Evolutionary conservation across 306 rosid genomes (phyloP).

Genomic region (Prunus fruticosa): DNA sequence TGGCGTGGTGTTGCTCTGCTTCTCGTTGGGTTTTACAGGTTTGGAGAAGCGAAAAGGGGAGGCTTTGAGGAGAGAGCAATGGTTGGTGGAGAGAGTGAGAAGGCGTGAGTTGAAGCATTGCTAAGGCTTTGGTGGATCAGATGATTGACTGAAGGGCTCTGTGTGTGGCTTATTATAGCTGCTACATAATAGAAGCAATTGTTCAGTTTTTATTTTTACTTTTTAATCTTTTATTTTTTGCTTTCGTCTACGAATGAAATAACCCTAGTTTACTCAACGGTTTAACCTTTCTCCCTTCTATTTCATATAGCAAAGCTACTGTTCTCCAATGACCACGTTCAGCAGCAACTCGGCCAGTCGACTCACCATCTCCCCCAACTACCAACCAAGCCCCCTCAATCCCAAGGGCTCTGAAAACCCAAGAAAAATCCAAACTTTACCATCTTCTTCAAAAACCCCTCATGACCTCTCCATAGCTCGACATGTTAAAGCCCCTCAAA

Average conservation of each 20-base stretch:
- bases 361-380: background rate
- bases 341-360: slow-evolving; percentile 15
- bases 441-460: slow-evolving; percentile 7
- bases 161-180: background rate
- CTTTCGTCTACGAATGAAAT: background rate
- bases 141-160: background rate
- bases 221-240: background rate
- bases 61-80: slow-evolving; percentile 9
- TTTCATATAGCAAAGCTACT: slow-evolving; percentile 2
- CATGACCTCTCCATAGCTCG: slow-evolving; percentile 9
- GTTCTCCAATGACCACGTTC: slow-evolving; percentile 35
- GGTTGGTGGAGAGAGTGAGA: slow-evolving; percentile 15
- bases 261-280: background rate
- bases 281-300: background rate
- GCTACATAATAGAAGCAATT: background rate
- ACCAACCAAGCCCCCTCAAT: background rate
- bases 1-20: slow-evolving; percentile 38
- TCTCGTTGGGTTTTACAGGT: slow-evolving; percentile 31
- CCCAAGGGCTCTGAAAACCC: slow-evolving; percentile 18
- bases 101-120: slow-evolving; percentile 26
- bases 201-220: background rate
- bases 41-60: slow-evolving; percentile 19
- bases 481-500: slow-evolving; percentile 34
- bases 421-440: background rate
- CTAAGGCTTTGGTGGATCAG: background rate